Evolutionary conservation across 345 rosid genomes (phyloP).

Genomic region (Kernera saxatilis): DNA sequence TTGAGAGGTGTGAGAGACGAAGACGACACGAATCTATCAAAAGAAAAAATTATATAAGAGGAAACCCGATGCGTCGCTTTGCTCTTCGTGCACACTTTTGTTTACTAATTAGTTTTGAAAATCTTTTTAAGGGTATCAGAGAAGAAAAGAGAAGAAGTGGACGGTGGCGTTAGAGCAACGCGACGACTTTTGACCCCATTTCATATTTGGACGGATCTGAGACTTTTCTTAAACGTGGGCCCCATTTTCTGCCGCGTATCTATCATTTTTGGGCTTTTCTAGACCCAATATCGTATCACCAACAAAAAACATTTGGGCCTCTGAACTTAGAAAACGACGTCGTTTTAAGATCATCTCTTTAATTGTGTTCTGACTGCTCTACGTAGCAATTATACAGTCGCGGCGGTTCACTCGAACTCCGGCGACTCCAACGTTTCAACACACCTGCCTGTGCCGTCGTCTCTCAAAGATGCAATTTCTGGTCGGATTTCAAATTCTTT

Average conservation of each 20-base stretch:
- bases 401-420: slow-evolving; percentile 13
- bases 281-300: neutral
- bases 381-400: neutral
- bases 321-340: neutral
- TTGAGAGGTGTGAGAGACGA: neutral
- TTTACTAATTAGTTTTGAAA: neutral
- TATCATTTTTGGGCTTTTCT: neutral
- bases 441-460: neutral
- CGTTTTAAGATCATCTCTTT: neutral
- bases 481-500: neutral
- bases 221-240: neutral
- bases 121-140: neutral
- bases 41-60: neutral
- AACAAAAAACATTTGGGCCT: neutral
- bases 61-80: slow-evolving; percentile 16
- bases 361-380: neutral
- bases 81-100: slow-evolving; percentile 18
- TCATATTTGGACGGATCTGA: neutral
- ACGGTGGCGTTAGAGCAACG: slow-evolving; percentile 35
- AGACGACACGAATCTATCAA: neutral
- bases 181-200: slow-evolving; percentile 10
- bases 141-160: neutral
- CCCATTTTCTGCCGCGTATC: slow-evolving; percentile 13
- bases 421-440: neutral
- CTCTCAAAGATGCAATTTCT: slow-evolving; percentile 19